Conservation (phyloP, 2,329 filamentous ascomycete genomes). For the Trichoderma koningiopsis region DNA sequence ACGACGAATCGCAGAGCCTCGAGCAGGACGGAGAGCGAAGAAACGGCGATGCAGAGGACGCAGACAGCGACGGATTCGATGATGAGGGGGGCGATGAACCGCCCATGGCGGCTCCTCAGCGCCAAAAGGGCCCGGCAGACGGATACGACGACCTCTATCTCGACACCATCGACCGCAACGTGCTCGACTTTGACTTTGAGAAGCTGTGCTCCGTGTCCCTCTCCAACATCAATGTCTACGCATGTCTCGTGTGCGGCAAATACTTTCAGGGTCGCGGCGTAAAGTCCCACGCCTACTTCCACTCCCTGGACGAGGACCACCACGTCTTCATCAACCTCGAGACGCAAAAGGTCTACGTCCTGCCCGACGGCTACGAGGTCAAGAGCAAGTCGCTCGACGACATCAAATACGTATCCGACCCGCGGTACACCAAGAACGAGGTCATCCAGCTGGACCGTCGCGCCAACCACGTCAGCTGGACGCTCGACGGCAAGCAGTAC, state of each 20-base stretch:
- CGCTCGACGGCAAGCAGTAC: constrained; percentile 81
- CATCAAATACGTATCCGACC: constrained; percentile 97
- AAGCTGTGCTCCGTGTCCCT: constrained; percentile 95
- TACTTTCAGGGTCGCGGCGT: constrained; percentile 94
- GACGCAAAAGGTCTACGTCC: constrained; percentile 84
- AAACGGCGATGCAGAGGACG: constrained; percentile 33
- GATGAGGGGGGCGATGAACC: constrained; percentile 46
- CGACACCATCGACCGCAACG: constrained; percentile 90
- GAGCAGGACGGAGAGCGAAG: constrained; percentile 31
- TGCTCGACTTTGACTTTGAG: constrained; percentile 98
- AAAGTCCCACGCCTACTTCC: constrained; percentile 96
- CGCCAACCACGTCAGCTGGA: constrained; percentile 63
- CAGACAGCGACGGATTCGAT: constrained; percentile 40
- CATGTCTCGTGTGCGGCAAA: constrained; percentile 94
- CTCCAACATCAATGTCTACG: constrained; percentile 98
- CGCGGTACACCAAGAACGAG: constrained; percentile 77
- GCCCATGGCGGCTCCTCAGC: constrained; percentile 50
- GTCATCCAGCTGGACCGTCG: constrained; percentile 76
- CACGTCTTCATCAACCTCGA: constrained; percentile 99
- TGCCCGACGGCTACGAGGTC: constrained; percentile 97
- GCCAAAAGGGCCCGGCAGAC: constrained; percentile 77
- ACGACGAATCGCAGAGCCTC: constrained; percentile 41
- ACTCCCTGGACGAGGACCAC: constrained; percentile 91
- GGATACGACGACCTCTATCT: constrained; percentile 96
- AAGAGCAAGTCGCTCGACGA: constrained; percentile 92